Conservation (phyloP, 108 stramenopile genomes). For the Cyclotella cryptica region DNA sequence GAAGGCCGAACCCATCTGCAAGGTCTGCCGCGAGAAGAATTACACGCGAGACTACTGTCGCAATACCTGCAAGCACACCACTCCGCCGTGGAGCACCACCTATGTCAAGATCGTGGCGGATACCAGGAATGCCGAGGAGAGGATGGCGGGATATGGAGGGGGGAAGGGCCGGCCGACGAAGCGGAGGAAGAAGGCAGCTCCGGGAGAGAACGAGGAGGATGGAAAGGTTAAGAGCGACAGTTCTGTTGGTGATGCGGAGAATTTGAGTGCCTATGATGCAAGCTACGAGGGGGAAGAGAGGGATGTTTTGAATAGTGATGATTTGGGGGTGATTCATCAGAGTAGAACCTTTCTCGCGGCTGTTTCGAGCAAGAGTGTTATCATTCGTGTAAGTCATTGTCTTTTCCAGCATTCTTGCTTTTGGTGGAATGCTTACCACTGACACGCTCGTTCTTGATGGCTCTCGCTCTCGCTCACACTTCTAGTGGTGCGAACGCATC, state of each 20-base stretch:
- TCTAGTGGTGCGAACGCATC: slow-evolving; percentile 48
- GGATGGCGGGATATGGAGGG: neutral
- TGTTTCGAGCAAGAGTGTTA: slow-evolving; percentile 35
- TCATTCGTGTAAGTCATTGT: slow-evolving; percentile 34
- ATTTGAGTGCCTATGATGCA: neutral
- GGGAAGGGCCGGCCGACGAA: neutral
- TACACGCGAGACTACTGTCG: slow-evolving; percentile 54
- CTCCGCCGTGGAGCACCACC: slow-evolving; percentile 53
- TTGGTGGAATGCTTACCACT: too few relatives aligned
- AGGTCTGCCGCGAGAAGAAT: slow-evolving; percentile 55
- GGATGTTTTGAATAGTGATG: slow-evolving; percentile 28
- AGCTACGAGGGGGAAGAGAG: slow-evolving; percentile 5
- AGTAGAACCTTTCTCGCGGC: slow-evolving; percentile 42
- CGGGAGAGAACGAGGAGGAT: slow-evolving; percentile 13
- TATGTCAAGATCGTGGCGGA: slow-evolving; percentile 47
- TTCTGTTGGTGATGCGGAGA: neutral
- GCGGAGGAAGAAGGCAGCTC: slow-evolving; percentile 16
- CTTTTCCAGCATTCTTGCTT: neutral
- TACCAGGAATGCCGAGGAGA: slow-evolving; percentile 17
- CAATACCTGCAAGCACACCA: slow-evolving; percentile 48
- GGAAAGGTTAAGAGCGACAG: slow-evolving; percentile 3
- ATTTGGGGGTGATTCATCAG: slow-evolving; percentile 31
- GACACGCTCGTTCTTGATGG: too few relatives aligned
- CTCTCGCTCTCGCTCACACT: too few relatives aligned
- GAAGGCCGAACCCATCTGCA: slow-evolving; percentile 44